Evolutionary conservation across 495 filamentous ascomycete genomes (phyloP).

Genomic region (Xylaria venustula): DNA sequence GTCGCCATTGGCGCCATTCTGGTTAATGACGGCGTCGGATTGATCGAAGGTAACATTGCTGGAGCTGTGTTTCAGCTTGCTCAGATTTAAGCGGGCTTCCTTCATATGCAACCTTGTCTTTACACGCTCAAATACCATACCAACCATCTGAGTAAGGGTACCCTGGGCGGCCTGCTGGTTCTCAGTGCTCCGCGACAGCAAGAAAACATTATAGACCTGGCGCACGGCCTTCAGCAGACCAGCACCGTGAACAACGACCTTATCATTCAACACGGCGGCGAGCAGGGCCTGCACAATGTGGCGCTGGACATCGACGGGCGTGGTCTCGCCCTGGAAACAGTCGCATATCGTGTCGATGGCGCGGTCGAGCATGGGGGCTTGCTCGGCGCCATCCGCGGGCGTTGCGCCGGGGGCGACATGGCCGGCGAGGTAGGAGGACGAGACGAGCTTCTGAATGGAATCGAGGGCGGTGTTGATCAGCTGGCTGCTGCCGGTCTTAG

Average conservation of each 20-base stretch:
- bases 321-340: constrained; percentile 95
- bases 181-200: constrained; percentile 82
- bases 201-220: constrained; percentile 97
- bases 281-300: constrained; percentile 97
- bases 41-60: constrained; percentile 48
- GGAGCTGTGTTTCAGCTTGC: constrained; percentile 46
- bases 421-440: constrained; percentile 94
- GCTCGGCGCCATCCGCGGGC: constrained; percentile 49
- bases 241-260: constrained; percentile 96
- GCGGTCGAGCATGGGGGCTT: constrained; percentile 76
- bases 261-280: constrained; percentile 94
- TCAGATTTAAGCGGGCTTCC: constrained; percentile 61
- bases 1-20: constrained; percentile 29
- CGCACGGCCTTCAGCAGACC: constrained; percentile 97
- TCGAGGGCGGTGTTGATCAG: constrained; percentile 89
- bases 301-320: constrained; percentile 83
- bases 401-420: constrained; percentile 48
- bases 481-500: constrained; percentile 76
- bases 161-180: constrained; percentile 98
- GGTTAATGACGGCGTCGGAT: constrained; percentile 35
- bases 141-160: constrained; percentile 96
- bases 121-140: constrained; percentile 94
- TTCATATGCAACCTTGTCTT: constrained; percentile 84
- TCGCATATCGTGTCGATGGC: constrained; percentile 99
- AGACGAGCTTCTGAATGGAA: constrained; percentile 97